Percentiles rank a stretch among this genome's conserved stretches.
phyloP scores from a whole-genome alignment of 164 flowering plant species.

The Vitis vinifera region ASM3070453v1 NC_081822.1:24347001-24347500 shows the following conservation, averaged over 20 bases:
- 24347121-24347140: too few species aligned
- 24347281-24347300: slow-evolving; percentile 36
- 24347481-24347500: neutral
- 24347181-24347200: neutral
- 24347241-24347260: too few species aligned
- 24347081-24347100: too few species aligned
- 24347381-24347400: slow-evolving; percentile 93
- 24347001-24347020: neutral
- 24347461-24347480: neutral
- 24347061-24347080: neutral
- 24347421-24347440: neutral
- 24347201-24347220: neutral
- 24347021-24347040: neutral
- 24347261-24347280: neutral
- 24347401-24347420: slow-evolving; percentile 59
- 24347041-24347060: neutral
- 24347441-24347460: neutral
- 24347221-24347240: neutral
- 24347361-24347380: slow-evolving; percentile 99
- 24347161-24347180: too few species aligned
- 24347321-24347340: slow-evolving; percentile 97
- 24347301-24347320: slow-evolving; percentile 82
- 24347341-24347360: slow-evolving; percentile 91
- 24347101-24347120: too few species aligned
- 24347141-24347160: too few species aligned